Percentiles rank a stretch among this genome's conserved stretches.
Evolutionary conservation across 2,329 filamentous ascomycete species (phyloP).

Genomic region (Chlorencoelia australis): DNA sequence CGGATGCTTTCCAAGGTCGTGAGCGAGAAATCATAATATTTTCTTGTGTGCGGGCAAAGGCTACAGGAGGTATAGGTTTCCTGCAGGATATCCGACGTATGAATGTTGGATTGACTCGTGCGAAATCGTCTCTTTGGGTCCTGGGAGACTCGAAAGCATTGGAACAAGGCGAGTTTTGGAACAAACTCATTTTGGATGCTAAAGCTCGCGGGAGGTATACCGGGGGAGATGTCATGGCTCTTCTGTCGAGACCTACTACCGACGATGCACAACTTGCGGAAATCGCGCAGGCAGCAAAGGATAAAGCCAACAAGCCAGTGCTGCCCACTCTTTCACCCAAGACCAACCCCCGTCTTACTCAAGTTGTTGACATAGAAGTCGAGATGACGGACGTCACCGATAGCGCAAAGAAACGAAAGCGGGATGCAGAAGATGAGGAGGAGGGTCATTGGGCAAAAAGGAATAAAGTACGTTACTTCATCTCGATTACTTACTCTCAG

Average conservation of each 20-base stretch:
- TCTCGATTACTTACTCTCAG: too few species aligned
- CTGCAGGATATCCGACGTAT: slow-evolving; percentile 96
- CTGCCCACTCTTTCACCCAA: too few species aligned
- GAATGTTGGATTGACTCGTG: slow-evolving; percentile 96
- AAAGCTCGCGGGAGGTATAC: slow-evolving; percentile 67
- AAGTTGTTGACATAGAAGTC: too few species aligned
- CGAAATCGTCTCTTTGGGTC: slow-evolving; percentile 94
- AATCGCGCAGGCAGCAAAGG: too few species aligned
- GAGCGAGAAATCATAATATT: slow-evolving; percentile 99
- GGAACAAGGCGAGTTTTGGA: slow-evolving; percentile 84
- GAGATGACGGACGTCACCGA: too few species aligned
- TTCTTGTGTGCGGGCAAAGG: slow-evolving; percentile 88
- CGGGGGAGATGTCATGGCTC: slow-evolving; percentile 46
- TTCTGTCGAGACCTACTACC: slow-evolving; percentile 40
- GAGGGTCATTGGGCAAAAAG: too few species aligned
- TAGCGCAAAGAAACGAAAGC: too few species aligned
- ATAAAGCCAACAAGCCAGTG: too few species aligned
- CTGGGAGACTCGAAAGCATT: slow-evolving; percentile 85
- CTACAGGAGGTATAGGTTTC: slow-evolving; percentile 95
- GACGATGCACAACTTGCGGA: slow-evolving; percentile 12
- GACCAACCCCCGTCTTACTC: too few species aligned
- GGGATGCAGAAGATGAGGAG: too few species aligned
- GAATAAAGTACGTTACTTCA: too few species aligned
- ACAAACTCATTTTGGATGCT: slow-evolving; percentile 73
- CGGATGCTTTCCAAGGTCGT: slow-evolving; percentile 92